Conservation (phyloP, 345 rosid species). For the Eucalyptus urophylla region DNA sequence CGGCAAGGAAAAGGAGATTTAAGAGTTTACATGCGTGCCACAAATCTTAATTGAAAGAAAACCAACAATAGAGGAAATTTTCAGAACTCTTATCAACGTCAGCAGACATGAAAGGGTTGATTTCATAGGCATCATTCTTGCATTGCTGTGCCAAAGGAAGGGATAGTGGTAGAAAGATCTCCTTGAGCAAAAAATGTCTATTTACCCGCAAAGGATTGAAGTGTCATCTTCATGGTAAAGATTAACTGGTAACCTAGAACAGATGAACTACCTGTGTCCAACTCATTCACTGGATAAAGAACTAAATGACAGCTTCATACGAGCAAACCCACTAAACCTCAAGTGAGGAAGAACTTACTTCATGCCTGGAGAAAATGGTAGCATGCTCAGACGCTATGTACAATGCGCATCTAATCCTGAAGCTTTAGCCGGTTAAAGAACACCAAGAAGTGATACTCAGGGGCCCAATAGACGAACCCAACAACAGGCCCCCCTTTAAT, state of each 20-base stretch:
- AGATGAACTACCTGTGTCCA: neutral
- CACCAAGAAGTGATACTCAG: constrained; percentile 91
- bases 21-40: neutral
- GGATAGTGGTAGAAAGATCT: neutral
- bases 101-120: neutral
- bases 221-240: neutral
- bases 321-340: neutral
- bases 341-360: neutral
- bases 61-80: neutral
- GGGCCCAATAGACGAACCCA: constrained; percentile 94
- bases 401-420: constrained; percentile 29
- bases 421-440: constrained; percentile 83
- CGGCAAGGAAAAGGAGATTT: neutral
- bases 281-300: neutral
- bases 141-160: neutral
- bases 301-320: neutral
- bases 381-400: neutral
- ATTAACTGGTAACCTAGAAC: neutral
- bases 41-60: neutral
- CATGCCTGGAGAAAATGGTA: neutral
- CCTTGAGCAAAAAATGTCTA: neutral
- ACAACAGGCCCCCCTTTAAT: constrained; percentile 82
- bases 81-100: neutral
- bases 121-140: neutral
- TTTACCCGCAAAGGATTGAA: neutral